A percentile compares a stretch with the other conserved stretches of the same genome.
Conservation (phyloP, 2,329 filamentous ascomycete species). For the Aspergillus novoparasiticus region DNA sequence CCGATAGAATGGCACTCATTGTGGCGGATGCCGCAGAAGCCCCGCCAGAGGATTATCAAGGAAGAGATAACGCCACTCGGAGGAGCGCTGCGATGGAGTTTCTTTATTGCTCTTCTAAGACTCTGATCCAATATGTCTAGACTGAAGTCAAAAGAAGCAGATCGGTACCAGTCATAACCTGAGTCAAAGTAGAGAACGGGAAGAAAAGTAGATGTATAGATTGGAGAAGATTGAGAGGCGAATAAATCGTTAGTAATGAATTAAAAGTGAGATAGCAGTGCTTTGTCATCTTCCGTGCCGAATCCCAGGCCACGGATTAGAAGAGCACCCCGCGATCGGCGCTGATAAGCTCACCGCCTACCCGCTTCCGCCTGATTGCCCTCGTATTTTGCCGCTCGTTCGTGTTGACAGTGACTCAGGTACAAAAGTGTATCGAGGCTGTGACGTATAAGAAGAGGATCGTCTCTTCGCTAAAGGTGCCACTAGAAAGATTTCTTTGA, state of each 20-base stretch:
- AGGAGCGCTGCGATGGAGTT: neutral
- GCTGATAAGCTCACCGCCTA: conserved; percentile 34
- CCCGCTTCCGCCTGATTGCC: neutral
- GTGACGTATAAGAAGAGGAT: neutral
- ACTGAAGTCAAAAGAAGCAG: neutral
- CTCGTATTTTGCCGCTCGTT: conserved; percentile 10
- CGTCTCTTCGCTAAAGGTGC: neutral
- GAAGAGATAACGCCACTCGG: conserved; percentile 8
- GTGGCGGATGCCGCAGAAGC: conserved; percentile 30
- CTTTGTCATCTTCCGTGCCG: conserved; percentile 38
- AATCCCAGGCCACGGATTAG: conserved; percentile 12
- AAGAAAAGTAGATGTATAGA: conserved; percentile 3
- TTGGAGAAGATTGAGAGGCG: conserved; percentile 4
- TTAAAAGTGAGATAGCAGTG: conserved; percentile 16
- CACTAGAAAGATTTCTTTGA: neutral
- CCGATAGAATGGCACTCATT: conserved; percentile 97
- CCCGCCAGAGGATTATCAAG: conserved; percentile 15
- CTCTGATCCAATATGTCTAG: neutral
- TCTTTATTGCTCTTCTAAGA: neutral
- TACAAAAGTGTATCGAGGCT: neutral
- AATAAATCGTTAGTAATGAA: conserved; percentile 18
- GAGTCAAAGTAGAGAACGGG: neutral
- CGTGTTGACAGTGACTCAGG: conserved; percentile 3
- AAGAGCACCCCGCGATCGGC: conserved; percentile 24
- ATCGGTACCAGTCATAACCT: neutral